Percentiles rank a stretch among this genome's conserved stretches.
These are phyloP conservation scores for Coniochaeta prunicola DNA, from an alignment of 2,329 filamentous ascomycete genomes.

Conservation along the genomic window DNA sequence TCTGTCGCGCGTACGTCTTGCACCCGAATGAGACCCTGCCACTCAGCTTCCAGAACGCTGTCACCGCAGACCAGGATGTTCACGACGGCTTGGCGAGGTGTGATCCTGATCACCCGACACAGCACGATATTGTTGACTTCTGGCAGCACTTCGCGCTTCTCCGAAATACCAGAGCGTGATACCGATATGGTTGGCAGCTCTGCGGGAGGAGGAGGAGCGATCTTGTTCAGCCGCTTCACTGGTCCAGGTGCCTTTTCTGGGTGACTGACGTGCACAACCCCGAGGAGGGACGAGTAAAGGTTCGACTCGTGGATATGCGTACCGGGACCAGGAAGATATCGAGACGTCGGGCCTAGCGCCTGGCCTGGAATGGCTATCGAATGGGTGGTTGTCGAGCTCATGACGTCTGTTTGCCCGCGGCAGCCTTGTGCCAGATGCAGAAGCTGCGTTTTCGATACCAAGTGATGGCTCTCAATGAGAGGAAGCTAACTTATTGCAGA, in stretches of 20 bases:
- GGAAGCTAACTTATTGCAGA: no score
- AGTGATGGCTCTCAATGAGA: background rate
- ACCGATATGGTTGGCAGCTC: slow-evolving; percentile 50
- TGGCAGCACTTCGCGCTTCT: slow-evolving; percentile 68
- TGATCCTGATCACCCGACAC: slow-evolving; percentile 77
- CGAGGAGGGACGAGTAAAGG: slow-evolving; percentile 77
- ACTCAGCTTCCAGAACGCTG: slow-evolving; percentile 67
- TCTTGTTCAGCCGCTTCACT: slow-evolving; percentile 53
- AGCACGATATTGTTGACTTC: slow-evolving; percentile 75
- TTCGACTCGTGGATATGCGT: slow-evolving; percentile 73
- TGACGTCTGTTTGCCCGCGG: background rate
- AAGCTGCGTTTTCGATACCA: background rate
- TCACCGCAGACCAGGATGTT: slow-evolving; percentile 78
- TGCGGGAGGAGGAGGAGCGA: slow-evolving; percentile 33
- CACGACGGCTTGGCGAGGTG: slow-evolving; percentile 76
- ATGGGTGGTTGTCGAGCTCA: slow-evolving; percentile 16
- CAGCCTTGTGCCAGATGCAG: background rate
- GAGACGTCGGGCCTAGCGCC: slow-evolving; percentile 59
- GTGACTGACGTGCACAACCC: slow-evolving; percentile 53
- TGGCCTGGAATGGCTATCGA: slow-evolving; percentile 74
- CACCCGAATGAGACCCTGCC: slow-evolving; percentile 75
- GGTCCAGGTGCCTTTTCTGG: slow-evolving; percentile 39
- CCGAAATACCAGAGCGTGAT: slow-evolving; percentile 29
- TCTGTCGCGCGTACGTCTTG: slow-evolving; percentile 94
- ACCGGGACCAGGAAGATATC: slow-evolving; percentile 69